Evolutionary conservation across 371 early-diverging fungal species (phyloP).

Genomic region (Catenaria anguillulae): DNA sequence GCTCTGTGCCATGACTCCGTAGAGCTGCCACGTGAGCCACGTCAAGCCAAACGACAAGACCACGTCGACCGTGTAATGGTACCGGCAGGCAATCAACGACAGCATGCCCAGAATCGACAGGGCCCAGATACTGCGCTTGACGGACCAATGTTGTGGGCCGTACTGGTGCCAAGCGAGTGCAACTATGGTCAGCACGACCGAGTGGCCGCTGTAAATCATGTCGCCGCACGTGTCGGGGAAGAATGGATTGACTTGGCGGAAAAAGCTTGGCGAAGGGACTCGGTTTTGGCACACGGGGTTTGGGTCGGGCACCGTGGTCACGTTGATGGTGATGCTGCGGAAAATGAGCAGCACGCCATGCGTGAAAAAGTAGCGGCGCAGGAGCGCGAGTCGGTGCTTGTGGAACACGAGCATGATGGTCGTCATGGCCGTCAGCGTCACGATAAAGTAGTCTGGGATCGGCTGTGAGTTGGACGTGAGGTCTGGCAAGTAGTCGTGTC

Average conservation of each 20-base stretch:
- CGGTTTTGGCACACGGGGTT: background rate
- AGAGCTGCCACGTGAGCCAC: background rate
- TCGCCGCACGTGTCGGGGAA: constrained; percentile 1
- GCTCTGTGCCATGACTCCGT: background rate
- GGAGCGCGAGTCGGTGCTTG: constrained; percentile 2
- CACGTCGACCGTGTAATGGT: constrained; percentile 5
- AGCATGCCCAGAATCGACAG: background rate
- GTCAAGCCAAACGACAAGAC: background rate
- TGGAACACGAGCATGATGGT: background rate
- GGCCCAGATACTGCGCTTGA: background rate
- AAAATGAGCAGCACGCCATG: constrained; percentile 1
- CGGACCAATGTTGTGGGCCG: background rate
- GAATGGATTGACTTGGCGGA: background rate
- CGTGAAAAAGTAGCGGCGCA: background rate
- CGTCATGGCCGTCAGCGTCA: background rate
- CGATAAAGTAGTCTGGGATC: constrained; percentile 6
- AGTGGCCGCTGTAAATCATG: background rate
- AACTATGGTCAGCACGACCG: constrained; percentile 1
- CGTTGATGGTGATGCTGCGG: constrained; percentile 1
- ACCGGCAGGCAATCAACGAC: background rate
- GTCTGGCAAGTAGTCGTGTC: background rate
- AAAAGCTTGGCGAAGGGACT: background rate
- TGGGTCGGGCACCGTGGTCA: constrained; percentile 5
- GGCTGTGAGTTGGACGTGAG: background rate
- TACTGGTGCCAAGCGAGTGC: background rate